Evolutionary conservation across 177 flowering plant genomes (phyloP), one percentile per base, ranked within the genome.

Genomic region (Telopea speciosissima): DNA sequence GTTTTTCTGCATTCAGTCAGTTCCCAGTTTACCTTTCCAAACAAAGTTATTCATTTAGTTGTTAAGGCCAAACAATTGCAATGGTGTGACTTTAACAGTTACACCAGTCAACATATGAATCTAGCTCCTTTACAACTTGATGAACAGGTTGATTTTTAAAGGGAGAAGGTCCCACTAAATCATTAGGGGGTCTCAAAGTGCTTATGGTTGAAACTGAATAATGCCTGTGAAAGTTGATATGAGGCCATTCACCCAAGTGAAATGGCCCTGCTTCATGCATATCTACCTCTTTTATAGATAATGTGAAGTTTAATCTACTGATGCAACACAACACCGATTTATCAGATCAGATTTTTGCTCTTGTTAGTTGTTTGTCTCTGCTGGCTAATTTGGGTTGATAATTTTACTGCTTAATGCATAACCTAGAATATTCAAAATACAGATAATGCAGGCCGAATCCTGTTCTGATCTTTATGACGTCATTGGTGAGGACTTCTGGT

Each of bases 401-500:
- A 11, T 45, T 58, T 24, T 14, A 4, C 17, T 25, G 22, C 36
- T 44, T 33, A 58, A 24, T 65, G 22, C 61, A 33, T 75, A 70
- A 75, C 23, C 3, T 58, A 7, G n/a, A 56, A 1, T 66, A 66
- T 40, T 54, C 52, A 31, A 71, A 24, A n/a, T 81, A 71, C 87
- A 95, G 99, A 78, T 95, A 69, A 68, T 80, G 81, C 72, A 77
- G 64, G 91, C 94, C 67, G 85, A 86, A 66, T 83, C 90, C 68
- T 89, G 93, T 75, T 81, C 82, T 77, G 99, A 91, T 78, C 92
- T 95, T 56, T 80, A 90, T 81, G 80, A 73, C 68, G 70, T 73
- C 65, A 84, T 92, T 75, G 97, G 97, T 71, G 89, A 91, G 78
- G 94, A 91, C 73, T 95, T 91, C 86, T 95, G 97, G 97, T 69